Base-by-base conservation (phyloP, 2,329 filamentous ascomycete species). In the Xylaria arbuscula region DNA sequence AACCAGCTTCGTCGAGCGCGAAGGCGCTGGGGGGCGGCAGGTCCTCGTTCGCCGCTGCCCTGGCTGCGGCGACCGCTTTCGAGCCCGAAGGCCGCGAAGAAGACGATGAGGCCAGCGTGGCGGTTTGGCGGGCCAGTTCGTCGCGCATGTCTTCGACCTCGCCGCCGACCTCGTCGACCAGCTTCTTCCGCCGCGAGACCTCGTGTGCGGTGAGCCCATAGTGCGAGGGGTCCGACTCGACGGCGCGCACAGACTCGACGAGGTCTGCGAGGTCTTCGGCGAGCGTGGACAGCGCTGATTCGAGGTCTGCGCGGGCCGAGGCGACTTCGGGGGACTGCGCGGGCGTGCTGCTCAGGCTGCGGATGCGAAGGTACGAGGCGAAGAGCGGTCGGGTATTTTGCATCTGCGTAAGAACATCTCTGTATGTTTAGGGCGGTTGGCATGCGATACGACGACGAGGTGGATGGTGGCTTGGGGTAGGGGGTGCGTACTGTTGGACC, bases 311-410 rank as follows among this genome's bases (percentile, higher is more conserved):
- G 64, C 90, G 88, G 54, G 92, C 95, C 61, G 91, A 89, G 77
- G 92, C 88, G 68, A 99, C 93, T 79, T 99, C 96, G 13, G 93
- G 94, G 19, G 93, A 94, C 51, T 86, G 85, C 15, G 90, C 61
- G 83, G 90, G 64, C 83, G 63, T 68, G 60, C 90, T 90, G 67
- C 90, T 88, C 32, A 97, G 90, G 54, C 94, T 96, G 77, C 94
- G 93, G 82, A 99, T 99, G 78, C 96, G 95, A 51, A 97, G 88
- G 84, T 97, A 99, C 17, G 94, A 98, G 72, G 92, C 90, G 85
- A 98, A 98, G 66, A 98, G 90, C 61, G 94, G 91, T 10, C 95
- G 91, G 62, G 93, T 92, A 15, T 89, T 89, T 72, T 91, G 87
- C 72, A 99, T 90, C 69, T 97, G 92, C 71, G 90, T 84, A 73